Base-by-base conservation (phyloP, 805 yeast genomes). In the Pichia pseudocactophila region DNA sequence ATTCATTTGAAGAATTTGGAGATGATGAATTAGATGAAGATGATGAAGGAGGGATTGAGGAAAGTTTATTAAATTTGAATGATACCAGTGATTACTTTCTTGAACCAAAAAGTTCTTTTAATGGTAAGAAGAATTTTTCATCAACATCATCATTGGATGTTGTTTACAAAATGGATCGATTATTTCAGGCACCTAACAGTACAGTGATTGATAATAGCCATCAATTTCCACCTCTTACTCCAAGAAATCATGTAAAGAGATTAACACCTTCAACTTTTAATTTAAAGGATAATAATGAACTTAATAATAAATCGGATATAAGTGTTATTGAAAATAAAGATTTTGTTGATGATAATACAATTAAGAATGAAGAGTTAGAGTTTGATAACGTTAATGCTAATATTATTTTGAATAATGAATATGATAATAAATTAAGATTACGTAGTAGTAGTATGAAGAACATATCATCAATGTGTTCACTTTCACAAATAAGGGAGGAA, bases 131-230 rank as follows among this genome's bases (percentile, higher is more conserved):
- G 25, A 37, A 35, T 18, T 42, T 34, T 30, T 15, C 49, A 11
- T 48, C 51, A 7, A 43, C 45, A 7, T 52, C 48, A 34, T 59
- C 63, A 15, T 34, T 57, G 30, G 56, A 60, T 42, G 61, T 52
- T 6, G 55, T 63, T 3, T 60, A 54, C 39, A 52, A 56, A 18
- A 53, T 60, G 50, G 53, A 53, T 37, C 44, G 56, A 26, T 49
- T 32, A 25, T 30, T 19, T 30, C n/a, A 31, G 22, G 17, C 33
- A 32, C 16, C 33, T 12, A 17, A 39, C 25, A 33, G 28, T 22
- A 12, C 25, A 37, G 30, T 25, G 5, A 39, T 27, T 25, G 30
- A 34, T 30, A 20, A 28, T 20, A 31, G 34, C n/a, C 30, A 43
- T 25, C 25, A 20, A 7, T 20, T 17, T 7, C 36, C n/a, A 15